A percentile compares a stretch with the other conserved stretches of the same genome.
These are phyloP conservation scores for Avena sativa DNA, from an alignment of 176 grass and related monocot species.

Conservation along the genomic window DNA sequence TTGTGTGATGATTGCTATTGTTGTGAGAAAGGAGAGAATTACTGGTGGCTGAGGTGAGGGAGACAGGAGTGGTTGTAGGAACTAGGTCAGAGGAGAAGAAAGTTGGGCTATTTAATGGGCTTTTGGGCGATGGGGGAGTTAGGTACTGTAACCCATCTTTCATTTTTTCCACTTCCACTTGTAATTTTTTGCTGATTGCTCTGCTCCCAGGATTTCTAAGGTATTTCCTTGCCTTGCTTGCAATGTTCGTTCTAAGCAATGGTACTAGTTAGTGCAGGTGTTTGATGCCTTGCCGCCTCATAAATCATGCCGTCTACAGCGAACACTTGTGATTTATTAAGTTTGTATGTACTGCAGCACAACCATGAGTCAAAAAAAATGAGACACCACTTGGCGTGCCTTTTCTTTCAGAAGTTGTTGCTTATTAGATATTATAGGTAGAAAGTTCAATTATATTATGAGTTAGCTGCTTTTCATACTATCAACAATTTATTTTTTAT, in stretches of 20 bases:
- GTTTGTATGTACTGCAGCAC: not conserved
- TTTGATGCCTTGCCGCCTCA: not conserved
- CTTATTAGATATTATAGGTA: not conserved
- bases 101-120: not conserved
- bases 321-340: conserved; percentile 2
- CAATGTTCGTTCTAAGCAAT: not conserved
- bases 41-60: not conserved
- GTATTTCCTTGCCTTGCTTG: not conserved
- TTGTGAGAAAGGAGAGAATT: not conserved
- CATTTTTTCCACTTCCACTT: not conserved
- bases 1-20: not conserved
- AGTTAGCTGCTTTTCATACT: conserved; percentile 15
- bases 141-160: not conserved
- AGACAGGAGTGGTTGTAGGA: not conserved
- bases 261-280: not conserved
- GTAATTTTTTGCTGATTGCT: not conserved
- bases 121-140: not conserved
- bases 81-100: conserved; percentile 14
- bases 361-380: not conserved
- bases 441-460: conserved; percentile 20
- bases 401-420: not conserved
- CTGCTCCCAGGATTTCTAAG: not conserved
- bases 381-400: not conserved
- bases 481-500: conserved; percentile 9
- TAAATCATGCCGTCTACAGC: not conserved